Base-by-base conservation (phyloP, 1,284 basidiomycete species). In the Papiliotrema laurentii region DNA sequence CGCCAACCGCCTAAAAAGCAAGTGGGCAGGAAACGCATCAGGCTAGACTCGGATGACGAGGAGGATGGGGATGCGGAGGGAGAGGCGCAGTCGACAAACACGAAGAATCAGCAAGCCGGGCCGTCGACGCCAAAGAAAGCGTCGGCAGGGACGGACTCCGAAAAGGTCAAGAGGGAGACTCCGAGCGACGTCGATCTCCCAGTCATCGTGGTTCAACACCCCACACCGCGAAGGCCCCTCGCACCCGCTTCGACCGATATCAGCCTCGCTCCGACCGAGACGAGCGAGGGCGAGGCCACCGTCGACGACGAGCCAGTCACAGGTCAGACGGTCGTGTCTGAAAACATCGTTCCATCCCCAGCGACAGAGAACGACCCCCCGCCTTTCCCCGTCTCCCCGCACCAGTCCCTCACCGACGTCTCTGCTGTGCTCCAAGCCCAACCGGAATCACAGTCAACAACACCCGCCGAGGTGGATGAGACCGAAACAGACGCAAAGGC, bases 351-450 rank as follows among this genome's bases (percentile, higher is more conserved):
- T 11, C 65, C 65, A 26, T 66, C 63, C 1, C 63, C 65, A 25
- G 54, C 60, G 13, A 68, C 65, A 11, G 62, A 68, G 38, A 49
- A 63, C 44, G 59, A 61, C 42, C 62, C 59, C 5, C 65, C 63
- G 9, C n/a, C 50, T 9, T 68, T 68, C 38, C 35, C 39, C 22
- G 43, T 58, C 33, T 11, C 40, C 18, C 38, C 49, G 3, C 28
- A 24, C 1, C 33, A 34, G 5, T 34, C 45, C 10, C 25, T 35
- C 2, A 16, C 13, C 25, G 45, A 54, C 16, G 24, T 24, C 18
- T 13, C 19, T 16, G 28, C 21, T 16, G 34, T 22, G 4, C n/a
- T 26, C 41, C 18, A 43, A 13, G 26, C 24, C 11, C 21, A 5
- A 30, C 38, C 19, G 25, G 11, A 40, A 24, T 7, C 38, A 9